phyloP scores from a whole-genome alignment of 2,329 filamentous ascomycete species.

The Fusarium sp. region DNA sequence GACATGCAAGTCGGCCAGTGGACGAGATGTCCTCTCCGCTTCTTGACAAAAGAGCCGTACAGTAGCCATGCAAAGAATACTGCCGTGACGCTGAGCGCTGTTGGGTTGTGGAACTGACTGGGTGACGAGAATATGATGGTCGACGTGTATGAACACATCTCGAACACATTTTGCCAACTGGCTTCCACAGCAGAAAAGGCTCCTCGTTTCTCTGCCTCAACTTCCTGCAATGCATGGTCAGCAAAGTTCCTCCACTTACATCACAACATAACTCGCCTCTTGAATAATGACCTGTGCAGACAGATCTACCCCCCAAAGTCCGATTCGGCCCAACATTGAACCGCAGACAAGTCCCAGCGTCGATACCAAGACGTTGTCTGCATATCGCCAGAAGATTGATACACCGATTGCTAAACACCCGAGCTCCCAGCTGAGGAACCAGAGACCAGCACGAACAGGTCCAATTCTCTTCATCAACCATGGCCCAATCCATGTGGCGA shows the following conservation, averaged over 20 bases:
- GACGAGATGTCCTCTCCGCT: conserved; percentile 47
- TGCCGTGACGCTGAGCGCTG: conserved; percentile 65
- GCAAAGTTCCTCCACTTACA: background rate
- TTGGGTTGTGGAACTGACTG: conserved; percentile 71
- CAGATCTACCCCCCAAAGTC: conserved; percentile 70
- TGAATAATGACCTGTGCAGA: conserved; percentile 69
- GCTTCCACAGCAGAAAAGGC: conserved; percentile 75
- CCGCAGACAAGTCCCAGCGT: conserved; percentile 60
- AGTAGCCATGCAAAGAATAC: conserved; percentile 49
- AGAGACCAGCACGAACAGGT: conserved; percentile 71
- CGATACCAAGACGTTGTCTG: conserved; percentile 46
- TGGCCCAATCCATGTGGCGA: conserved; percentile 69
- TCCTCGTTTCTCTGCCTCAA: conserved; percentile 66
- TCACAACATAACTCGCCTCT: conserved; percentile 54
- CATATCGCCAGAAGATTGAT: conserved; percentile 51
- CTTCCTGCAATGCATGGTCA: conserved; percentile 52
- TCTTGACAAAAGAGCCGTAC: conserved; percentile 46
- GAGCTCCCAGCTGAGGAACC: conserved; percentile 77
- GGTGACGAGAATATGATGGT: conserved; percentile 73
- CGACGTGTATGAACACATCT: conserved; percentile 71
- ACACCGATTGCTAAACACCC: conserved; percentile 59
- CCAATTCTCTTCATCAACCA: conserved; percentile 64
- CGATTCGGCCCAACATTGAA: conserved; percentile 65
- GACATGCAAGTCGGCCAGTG: conserved; percentile 44
- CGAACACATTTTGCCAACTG: conserved; percentile 74